Base-by-base conservation (phyloP, 768 basidiomycete species). In the Boletus tylopilopsis region DNA sequence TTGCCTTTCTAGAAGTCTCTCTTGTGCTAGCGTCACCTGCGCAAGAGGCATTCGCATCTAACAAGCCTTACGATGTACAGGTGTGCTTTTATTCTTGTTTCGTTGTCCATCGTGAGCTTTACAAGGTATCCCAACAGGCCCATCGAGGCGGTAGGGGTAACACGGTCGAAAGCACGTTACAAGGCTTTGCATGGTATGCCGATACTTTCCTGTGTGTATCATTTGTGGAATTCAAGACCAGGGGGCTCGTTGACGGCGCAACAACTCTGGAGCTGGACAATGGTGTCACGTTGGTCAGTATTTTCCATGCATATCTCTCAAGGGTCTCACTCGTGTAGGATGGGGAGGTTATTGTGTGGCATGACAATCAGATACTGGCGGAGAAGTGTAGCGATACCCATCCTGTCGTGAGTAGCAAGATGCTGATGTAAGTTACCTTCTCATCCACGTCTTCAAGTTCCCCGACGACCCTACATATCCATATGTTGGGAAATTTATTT, bases 241-340 rank as follows among this genome's bases (percentile, higher is more conserved):
- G 87, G 83, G 88, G 79, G 19, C 73, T 90, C 49, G 77, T 90
- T 42, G 79, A 85, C 55, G 89, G 87, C 22, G 82, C 82, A 22
- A 85, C 84, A 2, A 87, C 86, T 1, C 73, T 92, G 12, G 88
- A 90, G 67, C 66, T 90, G 53, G 89, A 90, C 63, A 86, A 88
- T 62, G 86, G 85, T 2, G 76, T 90, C 49, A 87, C 87, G 8
- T 80, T 78, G 73, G 86, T 81, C 45, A 57, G 64, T 58, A 23
- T 13, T 41, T 42, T 36, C 22, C 19, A 12, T 7, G 2, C n/a
- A 7, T 33, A 16, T 19, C 12, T 38, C 34, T 29, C 27, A 6
- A 34, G 42, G 29, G 45, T 24, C 52, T 60, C 55, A 56, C 19
- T 30, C 18, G 18, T 18, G 49, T 33, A 88, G 86, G 90, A 92